Evolutionary conservation across 2,329 filamentous ascomycete species (phyloP).

Genomic region (Chaetomiaceae sp.): DNA sequence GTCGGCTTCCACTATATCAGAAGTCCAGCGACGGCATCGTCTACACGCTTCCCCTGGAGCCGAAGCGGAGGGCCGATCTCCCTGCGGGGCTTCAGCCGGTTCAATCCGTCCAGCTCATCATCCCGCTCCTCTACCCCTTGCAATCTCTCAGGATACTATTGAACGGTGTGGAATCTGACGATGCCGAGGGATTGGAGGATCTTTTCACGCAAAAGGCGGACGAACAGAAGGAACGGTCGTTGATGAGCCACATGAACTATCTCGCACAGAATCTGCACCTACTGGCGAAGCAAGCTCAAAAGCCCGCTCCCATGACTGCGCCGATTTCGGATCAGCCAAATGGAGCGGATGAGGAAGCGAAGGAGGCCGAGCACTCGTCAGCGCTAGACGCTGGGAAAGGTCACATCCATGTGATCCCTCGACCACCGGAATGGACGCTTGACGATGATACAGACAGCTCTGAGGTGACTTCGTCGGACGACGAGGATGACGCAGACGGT

Average conservation of each 20-base stretch:
- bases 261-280: conserved; percentile 63
- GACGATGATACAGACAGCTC: conserved; percentile 42
- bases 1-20: conserved; percentile 58
- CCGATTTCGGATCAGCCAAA: conserved; percentile 19
- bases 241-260: conserved; percentile 72
- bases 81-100: conserved; percentile 55
- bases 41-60: conserved; percentile 65
- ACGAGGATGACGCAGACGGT: conserved; percentile 38
- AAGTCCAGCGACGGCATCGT: conserved; percentile 63
- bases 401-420: conserved; percentile 65
- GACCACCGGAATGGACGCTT: conserved; percentile 69
- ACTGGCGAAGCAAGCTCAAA: conserved; percentile 51
- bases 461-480: conserved; percentile 42
- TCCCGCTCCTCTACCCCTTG: conserved; percentile 67
- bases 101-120: conserved; percentile 59
- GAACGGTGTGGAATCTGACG: conserved; percentile 53
- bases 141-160: conserved; percentile 61
- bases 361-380: conserved; percentile 22
- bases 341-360: conserved; percentile 20
- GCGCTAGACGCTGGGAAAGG: conserved; percentile 42
- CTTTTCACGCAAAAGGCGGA: conserved; percentile 56
- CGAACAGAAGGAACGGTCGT: conserved; percentile 52
- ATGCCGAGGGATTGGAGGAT: conserved; percentile 58
- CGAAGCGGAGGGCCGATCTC: conserved; percentile 53
- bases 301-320: conserved; percentile 15